phyloP scores from a whole-genome alignment of 169 alveolate species.

The Perkinsus marinus region DNA sequence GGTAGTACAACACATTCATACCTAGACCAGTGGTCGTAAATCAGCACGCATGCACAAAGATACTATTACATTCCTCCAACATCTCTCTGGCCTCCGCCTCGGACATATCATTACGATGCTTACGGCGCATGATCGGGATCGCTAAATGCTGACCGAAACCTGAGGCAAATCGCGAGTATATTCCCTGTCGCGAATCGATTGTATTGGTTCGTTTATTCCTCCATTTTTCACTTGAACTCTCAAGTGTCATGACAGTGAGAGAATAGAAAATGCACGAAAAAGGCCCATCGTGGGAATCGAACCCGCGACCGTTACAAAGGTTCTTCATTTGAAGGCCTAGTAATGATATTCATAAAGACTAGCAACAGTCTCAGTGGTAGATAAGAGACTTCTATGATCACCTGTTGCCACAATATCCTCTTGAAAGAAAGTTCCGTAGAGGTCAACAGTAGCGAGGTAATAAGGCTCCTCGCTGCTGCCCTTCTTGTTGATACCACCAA shows the following conservation, averaged over 20 bases:
- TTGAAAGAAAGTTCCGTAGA: slow-evolving; percentile 46
- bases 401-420: slow-evolving; percentile 31
- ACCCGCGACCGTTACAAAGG: too few relatives aligned
- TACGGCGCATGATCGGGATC: slow-evolving; percentile 31
- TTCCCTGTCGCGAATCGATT: too few relatives aligned
- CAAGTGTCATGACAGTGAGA: too few relatives aligned
- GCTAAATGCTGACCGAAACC: slow-evolving; percentile 51
- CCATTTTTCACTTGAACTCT: too few relatives aligned
- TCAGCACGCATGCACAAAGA: not conserved
- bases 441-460: slow-evolving; percentile 40
- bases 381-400: not conserved
- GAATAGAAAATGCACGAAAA: too few relatives aligned
- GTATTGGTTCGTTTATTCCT: too few relatives aligned
- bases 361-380: too few relatives aligned
- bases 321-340: too few relatives aligned
- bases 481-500: slow-evolving; percentile 37
- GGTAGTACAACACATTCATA: slow-evolving; percentile 37
- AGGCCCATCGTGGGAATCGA: too few relatives aligned
- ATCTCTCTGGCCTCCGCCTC: slow-evolving; percentile 37
- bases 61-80: slow-evolving; percentile 25
- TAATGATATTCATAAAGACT: too few relatives aligned
- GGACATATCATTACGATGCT: slow-evolving; percentile 38
- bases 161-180: too few relatives aligned
- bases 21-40: not conserved
- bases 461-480: not conserved